phyloP scores from a whole-genome alignment of 2,329 filamentous ascomycete genomes.

The Clarireedia paspali region DNA sequence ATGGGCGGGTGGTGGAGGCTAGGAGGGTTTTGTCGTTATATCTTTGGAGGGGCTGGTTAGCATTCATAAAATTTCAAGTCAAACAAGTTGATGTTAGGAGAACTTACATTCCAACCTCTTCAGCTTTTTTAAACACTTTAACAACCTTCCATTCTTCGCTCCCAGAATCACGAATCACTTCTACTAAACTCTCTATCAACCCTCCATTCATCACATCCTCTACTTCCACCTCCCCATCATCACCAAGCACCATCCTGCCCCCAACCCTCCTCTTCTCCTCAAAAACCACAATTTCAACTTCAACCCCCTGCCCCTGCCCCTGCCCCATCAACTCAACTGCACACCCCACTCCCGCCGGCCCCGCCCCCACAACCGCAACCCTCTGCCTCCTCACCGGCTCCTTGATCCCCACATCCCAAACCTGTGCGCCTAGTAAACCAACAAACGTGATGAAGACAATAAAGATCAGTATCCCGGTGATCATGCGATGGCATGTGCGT shows the following conservation, averaged over 20 bases:
- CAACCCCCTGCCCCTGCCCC: neutral
- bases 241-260: neutral
- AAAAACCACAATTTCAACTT: neutral
- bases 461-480: too few relatives aligned
- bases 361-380: neutral
- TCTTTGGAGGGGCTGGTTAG: neutral
- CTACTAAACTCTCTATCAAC: neutral
- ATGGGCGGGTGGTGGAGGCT: neutral
- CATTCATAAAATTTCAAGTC: too few relatives aligned
- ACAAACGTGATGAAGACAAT: too few relatives aligned
- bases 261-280: constrained; percentile 1
- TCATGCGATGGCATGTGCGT: too few relatives aligned
- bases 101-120: neutral
- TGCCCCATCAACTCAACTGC: neutral
- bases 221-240: neutral
- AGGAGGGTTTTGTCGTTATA: neutral
- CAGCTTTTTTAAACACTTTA: neutral
- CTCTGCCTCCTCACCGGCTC: neutral
- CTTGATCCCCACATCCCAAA: too few relatives aligned
- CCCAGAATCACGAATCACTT: neutral
- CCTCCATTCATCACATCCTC: constrained; percentile 1
- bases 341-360: neutral
- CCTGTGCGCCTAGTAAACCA: too few relatives aligned
- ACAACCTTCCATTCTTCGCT: neutral
- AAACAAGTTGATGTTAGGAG: neutral